phyloP scores from a whole-genome alignment of 2,329 filamentous ascomycete genomes.

The Myriosclerotinia duriaeana region DNA sequence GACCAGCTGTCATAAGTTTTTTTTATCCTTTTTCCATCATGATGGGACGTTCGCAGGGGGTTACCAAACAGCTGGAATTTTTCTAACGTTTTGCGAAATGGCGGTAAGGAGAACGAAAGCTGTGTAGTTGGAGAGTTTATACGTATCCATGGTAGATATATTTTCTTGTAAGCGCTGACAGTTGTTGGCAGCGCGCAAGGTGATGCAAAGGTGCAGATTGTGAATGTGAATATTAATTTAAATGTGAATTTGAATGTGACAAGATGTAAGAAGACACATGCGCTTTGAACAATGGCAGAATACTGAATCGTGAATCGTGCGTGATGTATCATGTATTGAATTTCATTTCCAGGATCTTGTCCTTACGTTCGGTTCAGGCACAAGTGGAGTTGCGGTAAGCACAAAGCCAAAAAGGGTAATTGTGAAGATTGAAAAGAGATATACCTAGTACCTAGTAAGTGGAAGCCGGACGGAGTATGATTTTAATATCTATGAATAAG shows the following conservation, averaged over 20 bases:
- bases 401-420: neutral
- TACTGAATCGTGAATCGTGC: too few relatives aligned
- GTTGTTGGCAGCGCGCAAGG: neutral
- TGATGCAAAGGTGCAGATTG: slow-evolving; percentile 10
- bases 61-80: slow-evolving; percentile 9
- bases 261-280: neutral
- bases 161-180: neutral
- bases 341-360: neutral
- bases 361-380: neutral
- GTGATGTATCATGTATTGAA: neutral
- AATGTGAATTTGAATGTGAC: neutral
- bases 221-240: neutral
- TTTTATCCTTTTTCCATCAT: too few relatives aligned
- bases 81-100: neutral
- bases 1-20: slow-evolving; percentile 4
- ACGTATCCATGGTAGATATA: neutral
- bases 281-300: neutral
- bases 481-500: neutral
- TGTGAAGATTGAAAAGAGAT: neutral
- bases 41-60: slow-evolving; percentile 10
- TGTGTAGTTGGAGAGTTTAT: neutral
- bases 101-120: slow-evolving; percentile 5
- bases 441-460: neutral
- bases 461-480: too few relatives aligned
- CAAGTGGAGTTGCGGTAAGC: neutral